Percentiles rank a stretch among this genome's conserved stretches.
phyloP scores from a whole-genome alignment of 106 monocot genomes.

The Platanthera zijinensis region DNA sequence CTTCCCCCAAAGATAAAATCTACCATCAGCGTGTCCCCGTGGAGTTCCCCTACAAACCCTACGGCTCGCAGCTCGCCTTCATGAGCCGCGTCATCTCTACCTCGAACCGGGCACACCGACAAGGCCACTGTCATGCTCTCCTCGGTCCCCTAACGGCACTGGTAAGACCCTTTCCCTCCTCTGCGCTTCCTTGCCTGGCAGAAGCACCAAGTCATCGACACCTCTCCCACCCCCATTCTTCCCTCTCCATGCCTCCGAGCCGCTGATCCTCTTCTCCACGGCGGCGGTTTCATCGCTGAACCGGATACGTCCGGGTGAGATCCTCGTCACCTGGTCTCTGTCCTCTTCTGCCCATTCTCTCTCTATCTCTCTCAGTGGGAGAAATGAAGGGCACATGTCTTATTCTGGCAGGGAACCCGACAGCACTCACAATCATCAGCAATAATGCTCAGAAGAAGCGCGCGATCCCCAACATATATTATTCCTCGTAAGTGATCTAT shows the following conservation, averaged over 20 bases:
- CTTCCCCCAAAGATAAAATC: constrained; percentile 11
- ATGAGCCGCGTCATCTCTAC: constrained; percentile 94
- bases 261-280: constrained; percentile 53
- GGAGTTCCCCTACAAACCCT: constrained; percentile 96
- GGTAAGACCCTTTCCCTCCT: constrained; percentile 97
- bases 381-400: background rate
- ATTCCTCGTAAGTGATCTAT: constrained; percentile 80
- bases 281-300: constrained; percentile 84
- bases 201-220: constrained; percentile 23
- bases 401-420: constrained; percentile 15
- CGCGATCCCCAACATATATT: constrained; percentile 57
- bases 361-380: background rate
- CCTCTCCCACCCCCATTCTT: background rate
- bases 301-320: constrained; percentile 21
- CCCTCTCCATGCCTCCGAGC: background rate
- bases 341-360: background rate
- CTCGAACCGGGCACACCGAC: constrained; percentile 55
- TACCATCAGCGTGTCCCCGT: constrained; percentile 88
- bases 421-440: constrained; percentile 6
- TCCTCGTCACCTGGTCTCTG: background rate
- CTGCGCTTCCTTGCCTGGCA: constrained; percentile 97
- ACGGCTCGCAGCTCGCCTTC: constrained; percentile 92
- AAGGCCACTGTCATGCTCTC: constrained; percentile 85
- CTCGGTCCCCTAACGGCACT: constrained; percentile 96
- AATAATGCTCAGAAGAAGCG: constrained; percentile 39